Conservation (phyloP, 192 early-diverging fungal genomes). For the Helicostylum pulchrum region DNA sequence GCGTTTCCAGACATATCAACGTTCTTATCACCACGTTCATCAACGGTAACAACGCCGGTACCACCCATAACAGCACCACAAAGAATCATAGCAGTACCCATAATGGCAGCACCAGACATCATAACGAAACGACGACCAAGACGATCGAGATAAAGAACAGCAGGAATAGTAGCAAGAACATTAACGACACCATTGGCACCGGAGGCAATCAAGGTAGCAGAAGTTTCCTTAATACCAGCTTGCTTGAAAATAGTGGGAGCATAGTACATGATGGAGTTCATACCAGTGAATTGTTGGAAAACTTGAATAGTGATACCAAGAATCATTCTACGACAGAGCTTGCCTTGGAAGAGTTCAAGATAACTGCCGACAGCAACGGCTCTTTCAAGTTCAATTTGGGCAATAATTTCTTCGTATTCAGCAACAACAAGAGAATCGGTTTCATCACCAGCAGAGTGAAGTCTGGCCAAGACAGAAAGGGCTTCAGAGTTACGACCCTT, state of each 20-base stretch:
- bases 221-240: slow-evolving; percentile 22
- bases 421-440: slow-evolving; percentile 50
- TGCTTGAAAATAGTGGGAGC: slow-evolving; percentile 37
- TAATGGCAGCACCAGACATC: slow-evolving; percentile 63
- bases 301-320: slow-evolving; percentile 65
- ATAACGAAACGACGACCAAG: slow-evolving; percentile 77
- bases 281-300: slow-evolving; percentile 82
- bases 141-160: slow-evolving; percentile 73
- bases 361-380: slow-evolving; percentile 62
- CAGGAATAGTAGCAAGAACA: slow-evolving; percentile 78
- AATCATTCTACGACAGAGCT: slow-evolving; percentile 52
- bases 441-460: slow-evolving; percentile 61
- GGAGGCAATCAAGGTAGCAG: slow-evolving; percentile 27
- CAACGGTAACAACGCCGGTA: slow-evolving; percentile 36
- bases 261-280: slow-evolving; percentile 82
- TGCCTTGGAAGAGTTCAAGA: slow-evolving; percentile 45
- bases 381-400: slow-evolving; percentile 59
- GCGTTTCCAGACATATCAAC: slow-evolving; percentile 18
- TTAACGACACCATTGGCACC: slow-evolving; percentile 61
- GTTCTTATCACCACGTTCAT: slow-evolving; percentile 10
- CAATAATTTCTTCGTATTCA: slow-evolving; percentile 72
- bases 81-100: slow-evolving; percentile 43
- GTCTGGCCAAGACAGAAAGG: slow-evolving; percentile 59
- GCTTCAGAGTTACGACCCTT: slow-evolving; percentile 66
- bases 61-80: slow-evolving; percentile 36